Evolutionary conservation across 306 rosid genomes (phyloP).

Genomic region (Oxytropis ochrocephala): DNA sequence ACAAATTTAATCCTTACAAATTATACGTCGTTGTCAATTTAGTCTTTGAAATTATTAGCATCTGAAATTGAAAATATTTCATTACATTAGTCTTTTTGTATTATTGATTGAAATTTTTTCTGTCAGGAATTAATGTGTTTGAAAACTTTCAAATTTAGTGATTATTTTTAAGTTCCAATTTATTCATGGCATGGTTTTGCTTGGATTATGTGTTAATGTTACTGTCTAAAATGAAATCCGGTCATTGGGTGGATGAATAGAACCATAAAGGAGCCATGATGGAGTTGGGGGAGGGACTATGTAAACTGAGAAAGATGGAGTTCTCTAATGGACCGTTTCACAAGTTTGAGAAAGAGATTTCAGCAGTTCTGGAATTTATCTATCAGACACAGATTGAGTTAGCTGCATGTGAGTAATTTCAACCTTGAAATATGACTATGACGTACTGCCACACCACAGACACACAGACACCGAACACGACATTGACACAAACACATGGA

Average conservation of each 20-base stretch:
- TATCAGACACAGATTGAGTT: slow-evolving; percentile 87
- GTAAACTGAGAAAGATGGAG: slow-evolving; percentile 78
- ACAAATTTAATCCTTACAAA: too few relatives aligned
- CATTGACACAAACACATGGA: too few relatives aligned
- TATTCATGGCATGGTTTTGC: neutral
- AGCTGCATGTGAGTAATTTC: slow-evolving; percentile 75
- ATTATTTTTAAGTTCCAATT: too few relatives aligned
- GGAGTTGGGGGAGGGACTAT: slow-evolving; percentile 85
- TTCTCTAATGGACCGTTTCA: slow-evolving; percentile 65
- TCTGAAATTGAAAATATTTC: too few relatives aligned
- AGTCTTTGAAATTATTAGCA: too few relatives aligned
- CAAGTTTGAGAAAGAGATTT: slow-evolving; percentile 69
- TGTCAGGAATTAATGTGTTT: too few relatives aligned
- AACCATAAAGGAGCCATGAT: slow-evolving; percentile 96
- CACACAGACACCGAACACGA: too few relatives aligned
- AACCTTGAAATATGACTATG: neutral
- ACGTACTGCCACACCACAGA: too few relatives aligned
- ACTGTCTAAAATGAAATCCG: neutral
- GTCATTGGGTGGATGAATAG: slow-evolving; percentile 27
- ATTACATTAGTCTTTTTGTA: too few relatives aligned
- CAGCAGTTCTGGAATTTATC: slow-evolving; percentile 66
- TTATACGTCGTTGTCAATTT: too few relatives aligned
- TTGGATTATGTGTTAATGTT: neutral
- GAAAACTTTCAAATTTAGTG: too few relatives aligned
- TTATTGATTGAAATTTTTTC: too few relatives aligned